These are phyloP conservation scores for Coelastrella sp. DNA, from an alignment of 139 green algal genomes.

Conservation along the genomic window DNA sequence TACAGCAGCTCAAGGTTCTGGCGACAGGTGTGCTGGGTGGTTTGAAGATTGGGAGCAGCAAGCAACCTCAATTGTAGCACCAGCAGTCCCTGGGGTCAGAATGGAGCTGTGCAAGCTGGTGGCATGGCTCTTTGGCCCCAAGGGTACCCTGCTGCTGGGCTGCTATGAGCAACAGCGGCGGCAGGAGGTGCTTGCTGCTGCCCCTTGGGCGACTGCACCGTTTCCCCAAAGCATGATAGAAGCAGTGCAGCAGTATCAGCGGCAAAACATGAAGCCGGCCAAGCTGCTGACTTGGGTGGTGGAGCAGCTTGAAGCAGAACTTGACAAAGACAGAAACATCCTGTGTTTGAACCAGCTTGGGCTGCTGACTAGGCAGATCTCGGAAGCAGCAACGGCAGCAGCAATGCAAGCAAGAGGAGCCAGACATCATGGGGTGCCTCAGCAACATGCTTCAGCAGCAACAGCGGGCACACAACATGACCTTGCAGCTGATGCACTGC, in stretches of 20 bases:
- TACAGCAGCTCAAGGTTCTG: background rate
- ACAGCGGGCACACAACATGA: background rate
- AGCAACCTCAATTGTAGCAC: background rate
- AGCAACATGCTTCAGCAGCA: background rate
- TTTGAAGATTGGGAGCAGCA: background rate
- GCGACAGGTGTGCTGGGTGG: background rate
- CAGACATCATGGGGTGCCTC: background rate
- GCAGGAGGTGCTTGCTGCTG: background rate
- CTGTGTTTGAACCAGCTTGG: conserved; percentile 1
- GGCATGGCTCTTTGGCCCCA: conserved; percentile 18
- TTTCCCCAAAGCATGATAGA: background rate
- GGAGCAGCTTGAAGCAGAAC: background rate
- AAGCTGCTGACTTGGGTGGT: background rate
- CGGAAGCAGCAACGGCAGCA: conserved; percentile 2
- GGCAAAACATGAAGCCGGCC: background rate
- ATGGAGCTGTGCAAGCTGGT: conserved; percentile 31
- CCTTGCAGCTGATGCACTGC: background rate
- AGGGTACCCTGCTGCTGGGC: background rate
- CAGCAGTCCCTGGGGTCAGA: background rate
- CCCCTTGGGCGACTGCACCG: background rate
- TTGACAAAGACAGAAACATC: background rate
- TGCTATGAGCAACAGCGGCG: background rate
- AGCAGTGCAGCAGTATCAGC: background rate
- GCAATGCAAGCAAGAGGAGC: background rate
- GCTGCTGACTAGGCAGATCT: background rate